Evolutionary conservation across 23 red algal genomes (phyloP).

Genomic region (Gracilariopsis chorda): DNA sequence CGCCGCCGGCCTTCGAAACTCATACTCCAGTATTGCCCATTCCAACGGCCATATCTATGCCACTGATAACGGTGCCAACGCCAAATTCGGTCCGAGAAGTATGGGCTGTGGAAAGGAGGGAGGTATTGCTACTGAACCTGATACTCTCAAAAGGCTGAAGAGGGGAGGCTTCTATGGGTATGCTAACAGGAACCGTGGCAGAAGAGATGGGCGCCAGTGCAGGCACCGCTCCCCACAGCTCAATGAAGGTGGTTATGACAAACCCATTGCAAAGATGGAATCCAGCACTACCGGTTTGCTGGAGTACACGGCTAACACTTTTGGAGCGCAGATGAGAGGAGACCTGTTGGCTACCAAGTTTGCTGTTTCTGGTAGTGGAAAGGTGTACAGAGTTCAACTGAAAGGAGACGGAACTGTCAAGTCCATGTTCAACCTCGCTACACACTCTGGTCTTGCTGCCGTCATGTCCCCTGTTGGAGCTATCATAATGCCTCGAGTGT

Average conservation of each 20-base stretch:
- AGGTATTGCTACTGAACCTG: constrained; percentile 6
- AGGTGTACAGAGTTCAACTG: constrained; percentile 48
- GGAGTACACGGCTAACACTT: constrained; percentile 69
- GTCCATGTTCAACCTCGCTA: constrained; percentile 42
- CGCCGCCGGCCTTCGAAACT: constrained; percentile 55
- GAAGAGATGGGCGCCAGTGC: constrained; percentile 41
- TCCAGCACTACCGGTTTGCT: constrained; percentile 57
- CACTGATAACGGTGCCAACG: constrained; percentile 63
- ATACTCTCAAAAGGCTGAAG: constrained; percentile 45
- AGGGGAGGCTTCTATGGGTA: constrained; percentile 64
- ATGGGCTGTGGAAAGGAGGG: constrained; percentile 24
- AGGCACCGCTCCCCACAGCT: constrained; percentile 25
- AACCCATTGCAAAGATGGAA: constrained; percentile 61
- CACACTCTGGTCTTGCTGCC: constrained; percentile 46
- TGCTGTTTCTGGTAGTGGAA: constrained; percentile 44
- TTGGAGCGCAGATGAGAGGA: constrained; percentile 58
- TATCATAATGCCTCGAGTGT: constrained; percentile 69
- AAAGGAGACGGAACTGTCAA: constrained; percentile 21
- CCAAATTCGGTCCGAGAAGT: constrained; percentile 40
- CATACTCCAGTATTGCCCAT: constrained; percentile 34
- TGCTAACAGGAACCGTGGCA: constrained; percentile 68
- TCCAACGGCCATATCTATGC: constrained; percentile 69
- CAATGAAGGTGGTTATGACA: constrained; percentile 32
- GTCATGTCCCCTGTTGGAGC: constrained; percentile 57
- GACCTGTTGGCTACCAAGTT: constrained; percentile 70